Percentiles rank a stretch among this genome's conserved stretches.
Evolutionary conservation across 345 rosid species (phyloP).

Genomic region (Eucalyptus urophylla): DNA sequence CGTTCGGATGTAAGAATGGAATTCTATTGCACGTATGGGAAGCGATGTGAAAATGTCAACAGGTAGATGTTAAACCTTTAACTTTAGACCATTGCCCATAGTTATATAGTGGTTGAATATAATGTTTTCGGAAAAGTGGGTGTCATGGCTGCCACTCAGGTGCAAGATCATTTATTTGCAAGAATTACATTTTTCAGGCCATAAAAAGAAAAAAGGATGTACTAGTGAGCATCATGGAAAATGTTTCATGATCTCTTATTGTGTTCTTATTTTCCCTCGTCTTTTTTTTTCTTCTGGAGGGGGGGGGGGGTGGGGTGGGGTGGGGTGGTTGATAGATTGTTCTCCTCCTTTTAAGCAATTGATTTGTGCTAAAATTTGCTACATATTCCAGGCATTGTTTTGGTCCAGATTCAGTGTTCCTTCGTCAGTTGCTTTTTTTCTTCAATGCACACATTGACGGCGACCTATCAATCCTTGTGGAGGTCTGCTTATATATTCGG

Average conservation of each 20-base stretch:
- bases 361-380: neutral
- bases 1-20: slow-evolving; percentile 51
- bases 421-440: slow-evolving; percentile 68
- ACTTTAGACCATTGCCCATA: neutral
- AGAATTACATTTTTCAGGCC: neutral
- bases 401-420: slow-evolving; percentile 77
- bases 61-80: slow-evolving; percentile 29
- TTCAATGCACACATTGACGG: slow-evolving; percentile 39
- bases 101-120: neutral
- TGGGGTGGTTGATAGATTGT: neutral
- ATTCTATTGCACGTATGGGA: slow-evolving; percentile 53
- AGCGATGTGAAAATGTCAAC: slow-evolving; percentile 53
- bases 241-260: neutral
- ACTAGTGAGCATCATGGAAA: neutral
- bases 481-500: slow-evolving; percentile 51
- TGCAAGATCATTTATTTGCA: neutral
- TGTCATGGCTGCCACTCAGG: neutral
- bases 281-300: neutral
- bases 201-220: neutral
- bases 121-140: neutral
- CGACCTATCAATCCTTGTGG: slow-evolving; percentile 56
- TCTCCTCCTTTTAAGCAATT: neutral
- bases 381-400: slow-evolving; percentile 54
- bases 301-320: neutral
- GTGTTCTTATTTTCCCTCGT: neutral